A percentile compares a stretch with the other conserved stretches of the same genome.
Evolutionary conservation across 768 basidiomycete species (phyloP).

Genomic region (Hygrocybe punicea): DNA sequence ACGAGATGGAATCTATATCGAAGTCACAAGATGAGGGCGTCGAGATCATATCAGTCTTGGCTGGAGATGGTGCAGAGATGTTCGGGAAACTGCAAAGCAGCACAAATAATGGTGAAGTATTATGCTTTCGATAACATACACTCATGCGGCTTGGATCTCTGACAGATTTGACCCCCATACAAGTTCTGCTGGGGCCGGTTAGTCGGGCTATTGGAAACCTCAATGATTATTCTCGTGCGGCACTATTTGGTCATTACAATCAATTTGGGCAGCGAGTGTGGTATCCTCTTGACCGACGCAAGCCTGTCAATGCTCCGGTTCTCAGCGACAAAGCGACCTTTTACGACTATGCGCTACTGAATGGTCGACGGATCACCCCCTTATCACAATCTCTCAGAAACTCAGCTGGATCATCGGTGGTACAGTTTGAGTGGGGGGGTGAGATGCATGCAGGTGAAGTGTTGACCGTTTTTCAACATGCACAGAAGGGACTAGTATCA

Average conservation of each 20-base stretch:
- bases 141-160: too few species aligned
- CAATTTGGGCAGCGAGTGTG: background rate
- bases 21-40: background rate
- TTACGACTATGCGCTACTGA: conserved; percentile 12
- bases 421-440: conserved; percentile 5
- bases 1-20: background rate
- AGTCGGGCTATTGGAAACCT: too few species aligned
- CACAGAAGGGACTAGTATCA: conserved; percentile 12
- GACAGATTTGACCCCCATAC: too few species aligned
- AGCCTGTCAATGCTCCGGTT: background rate
- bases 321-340: background rate
- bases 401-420: conserved; percentile 14
- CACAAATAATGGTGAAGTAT: too few species aligned
- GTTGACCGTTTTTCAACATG: conserved; percentile 11
- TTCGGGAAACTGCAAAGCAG: too few species aligned
- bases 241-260: too few species aligned
- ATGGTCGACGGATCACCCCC: conserved; percentile 16
- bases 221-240: too few species aligned
- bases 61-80: too few species aligned
- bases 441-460: conserved; percentile 14
- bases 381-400: background rate
- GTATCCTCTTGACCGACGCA: background rate
- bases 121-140: too few species aligned
- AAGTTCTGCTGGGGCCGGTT: too few species aligned
- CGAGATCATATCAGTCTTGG: too few species aligned